Base-by-base conservation (phyloP, 345 rosid species). In the Toxicodendron radicans region DNA sequence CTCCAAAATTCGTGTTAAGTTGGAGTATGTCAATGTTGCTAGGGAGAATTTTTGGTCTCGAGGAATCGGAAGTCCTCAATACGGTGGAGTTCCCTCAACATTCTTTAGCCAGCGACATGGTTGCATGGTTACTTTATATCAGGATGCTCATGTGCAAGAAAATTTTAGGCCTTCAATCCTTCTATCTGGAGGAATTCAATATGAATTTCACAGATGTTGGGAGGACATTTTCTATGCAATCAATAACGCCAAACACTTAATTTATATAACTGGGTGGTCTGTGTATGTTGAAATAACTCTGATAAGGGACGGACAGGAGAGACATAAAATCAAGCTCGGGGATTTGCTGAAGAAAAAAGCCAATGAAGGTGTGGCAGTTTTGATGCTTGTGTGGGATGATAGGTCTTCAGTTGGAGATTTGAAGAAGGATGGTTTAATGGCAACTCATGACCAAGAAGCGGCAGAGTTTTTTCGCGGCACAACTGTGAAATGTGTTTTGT, bases 261-360 rank as follows among this genome's bases (percentile, higher is more conserved):
- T 92, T 73, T 95, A 95, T 72, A 82, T 92, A 18, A 65, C 94
- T 0, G 97, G 99, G 1, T 95, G 99, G 99, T 91, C 97, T 2
- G 87, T 95, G 0, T 78, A 82, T 51, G 70, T 92, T 17, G 43
- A 82, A 20, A 77, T 92, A 21, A 76, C 86, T 38, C 74, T 95
- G 83, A 66, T 91, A 1, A 80, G 99, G 69, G 92, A 92, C 76
- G 70, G 72, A 58, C 61, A 0, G 90, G 65, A 32, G 85, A 38
- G 43, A 38, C 43, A 85, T 0, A 24, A 80, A 5, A 32, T 83
- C 0, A 84, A 71, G 64, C 81, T 92, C 4, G 96, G 97, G 4
- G 87, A 92, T 27, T 67, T 94, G 60, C 70, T 92, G 1, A 83
- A 80, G 79, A 78, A 70, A 61, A 94, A 92, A 76, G 97, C 97